Percentiles rank a stretch among this genome's conserved stretches.
These are phyloP conservation scores for Quercus tomentella DNA, from an alignment of 331 rosid species.

Conservation along the genomic window DNA sequence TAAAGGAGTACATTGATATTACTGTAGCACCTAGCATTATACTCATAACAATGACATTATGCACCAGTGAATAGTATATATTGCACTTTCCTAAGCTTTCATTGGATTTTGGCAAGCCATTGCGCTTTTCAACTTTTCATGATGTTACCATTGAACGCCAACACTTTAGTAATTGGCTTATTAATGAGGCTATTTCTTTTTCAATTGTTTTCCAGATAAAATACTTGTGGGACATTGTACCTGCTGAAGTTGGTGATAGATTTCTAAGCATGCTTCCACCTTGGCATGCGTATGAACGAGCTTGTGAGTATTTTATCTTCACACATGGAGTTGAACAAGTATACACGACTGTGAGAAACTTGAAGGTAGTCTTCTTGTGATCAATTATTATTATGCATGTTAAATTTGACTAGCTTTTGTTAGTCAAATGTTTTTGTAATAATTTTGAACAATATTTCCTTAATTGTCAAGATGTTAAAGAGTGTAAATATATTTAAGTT, in stretches of 20 bases:
- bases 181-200: conserved; percentile 5
- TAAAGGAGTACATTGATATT: too few relatives aligned
- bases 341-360: conserved; percentile 75
- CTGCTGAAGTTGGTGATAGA: conserved; percentile 78
- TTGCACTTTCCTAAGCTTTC: background rate
- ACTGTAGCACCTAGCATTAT: too few relatives aligned
- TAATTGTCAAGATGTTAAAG: background rate
- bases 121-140: conserved; percentile 12
- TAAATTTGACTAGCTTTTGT: background rate
- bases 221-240: conserved; percentile 72
- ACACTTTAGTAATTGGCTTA: conserved; percentile 11
- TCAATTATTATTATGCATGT: conserved; percentile 11
- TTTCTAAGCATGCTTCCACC: conserved; percentile 92
- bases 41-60: too few relatives aligned
- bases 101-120: background rate
- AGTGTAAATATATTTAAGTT: background rate
- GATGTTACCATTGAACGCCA: conserved; percentile 17
- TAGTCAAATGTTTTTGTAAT: background rate
- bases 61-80: too few relatives aligned
- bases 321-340: conserved; percentile 73
- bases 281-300: conserved; percentile 98
- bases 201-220: conserved; percentile 47
- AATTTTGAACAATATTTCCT: background rate
- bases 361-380: conserved; percentile 59
- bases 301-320: conserved; percentile 81